Base-by-base conservation (phyloP, 2,329 filamentous ascomycete species). In the Fusarium mundagurra region DNA sequence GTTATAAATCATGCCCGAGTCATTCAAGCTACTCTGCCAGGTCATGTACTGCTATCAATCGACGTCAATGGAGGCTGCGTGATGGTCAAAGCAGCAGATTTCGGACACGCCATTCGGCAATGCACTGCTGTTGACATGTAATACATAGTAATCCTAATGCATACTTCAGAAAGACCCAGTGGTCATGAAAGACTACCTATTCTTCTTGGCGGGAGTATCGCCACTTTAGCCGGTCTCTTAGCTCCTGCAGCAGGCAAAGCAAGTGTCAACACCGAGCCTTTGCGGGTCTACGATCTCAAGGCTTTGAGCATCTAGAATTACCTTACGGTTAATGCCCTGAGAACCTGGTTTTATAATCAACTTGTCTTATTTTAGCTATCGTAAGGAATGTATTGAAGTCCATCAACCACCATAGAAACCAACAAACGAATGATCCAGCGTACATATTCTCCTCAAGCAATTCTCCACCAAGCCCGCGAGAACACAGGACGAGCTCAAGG, bases 1-100 rank as follows among this genome's bases (percentile, higher is more conserved):
- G 14, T 0, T 14, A 1, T 13, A 16, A 22, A n/a, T 10, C 8
- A 10, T 16, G 5, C 16, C 8, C 5, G 13, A 1, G 6, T 8
- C 14, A 17, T 17, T 24, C 3, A 43, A 17, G 22, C 10, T 17
- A 17, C 41, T 43, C 14, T 43, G 6, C 41, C 14, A 43, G 22
- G 22, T 8, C 22, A 43, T 17, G n/a, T 4, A 1, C 11, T n/a
- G 7, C 14, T n/a, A 10, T 17, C 6, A 0, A 6, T 43, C 14
- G 7, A 16, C 9, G 39, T 11, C 14, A n/a, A 7, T 16, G 22
- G n/a, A 43, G 14, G 22, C 14, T 43, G 1, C 3, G 11, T 16
- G 8, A 43, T 43, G 14, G 14, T 16, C 6, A 8, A n/a, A 43
- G 14, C 22, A 39, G 20, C 10, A 11, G 1, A 39, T 39, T 39